phyloP scores from a whole-genome alignment of 2,329 filamentous ascomycete genomes.

The Monilinia fructigena region DNA sequence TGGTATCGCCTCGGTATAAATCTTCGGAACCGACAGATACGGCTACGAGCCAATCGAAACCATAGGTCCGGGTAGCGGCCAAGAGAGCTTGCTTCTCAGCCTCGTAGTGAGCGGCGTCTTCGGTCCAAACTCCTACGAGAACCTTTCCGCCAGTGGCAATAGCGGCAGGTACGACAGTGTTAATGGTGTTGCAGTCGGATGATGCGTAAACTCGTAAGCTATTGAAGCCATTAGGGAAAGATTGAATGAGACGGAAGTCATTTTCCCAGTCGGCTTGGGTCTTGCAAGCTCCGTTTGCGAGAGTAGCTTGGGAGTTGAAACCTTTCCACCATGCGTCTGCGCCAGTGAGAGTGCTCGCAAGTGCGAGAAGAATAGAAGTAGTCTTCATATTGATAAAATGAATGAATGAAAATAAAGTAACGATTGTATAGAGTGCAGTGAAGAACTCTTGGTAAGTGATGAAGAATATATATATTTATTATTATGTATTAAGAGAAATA shows the following conservation, averaged over 20 bases:
- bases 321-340: conserved; percentile 44
- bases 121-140: conserved; percentile 65
- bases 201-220: conserved; percentile 60
- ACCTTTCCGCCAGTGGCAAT: conserved; percentile 58
- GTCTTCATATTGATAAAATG: conserved; percentile 30
- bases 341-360: conserved; percentile 39
- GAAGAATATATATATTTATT: neutral
- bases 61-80: conserved; percentile 54
- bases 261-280: conserved; percentile 57
- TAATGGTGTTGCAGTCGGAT: conserved; percentile 50
- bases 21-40: conserved; percentile 68
- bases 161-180: conserved; percentile 55
- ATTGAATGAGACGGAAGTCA: conserved; percentile 59
- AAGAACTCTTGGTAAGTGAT: conserved; percentile 1
- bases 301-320: conserved; percentile 45
- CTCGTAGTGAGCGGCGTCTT: conserved; percentile 53
- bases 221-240: conserved; percentile 53
- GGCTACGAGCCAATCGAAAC: conserved; percentile 56
- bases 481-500: neutral
- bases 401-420: conserved; percentile 1
- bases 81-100: conserved; percentile 61
- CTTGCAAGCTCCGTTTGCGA: conserved; percentile 63
- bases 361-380: conserved; percentile 37
- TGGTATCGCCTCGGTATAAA: conserved; percentile 56
- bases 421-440: conserved; percentile 17